Evolutionary conservation across 108 stramenopile genomes (phyloP).

Genomic region (Cylindrotheca fusiformis): DNA sequence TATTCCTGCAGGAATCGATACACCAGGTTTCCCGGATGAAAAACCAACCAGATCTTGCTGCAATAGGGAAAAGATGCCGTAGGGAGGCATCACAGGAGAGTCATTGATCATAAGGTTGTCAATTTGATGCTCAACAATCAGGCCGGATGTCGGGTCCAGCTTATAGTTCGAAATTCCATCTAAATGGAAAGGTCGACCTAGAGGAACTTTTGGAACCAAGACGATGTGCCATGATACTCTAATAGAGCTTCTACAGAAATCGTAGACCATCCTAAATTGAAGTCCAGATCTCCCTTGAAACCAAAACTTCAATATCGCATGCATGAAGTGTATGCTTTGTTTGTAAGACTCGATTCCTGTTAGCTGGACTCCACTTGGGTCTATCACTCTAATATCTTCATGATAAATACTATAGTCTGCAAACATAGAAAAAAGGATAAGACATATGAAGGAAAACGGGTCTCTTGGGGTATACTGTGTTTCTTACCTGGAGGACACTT

Average conservation of each 20-base stretch:
- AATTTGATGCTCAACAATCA: conserved; percentile 71
- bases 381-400: conserved; percentile 48
- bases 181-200: conserved; percentile 54
- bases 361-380: conserved; percentile 63
- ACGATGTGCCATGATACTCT: conserved; percentile 74
- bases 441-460: conserved; percentile 2
- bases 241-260: conserved; percentile 67
- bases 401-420: conserved; percentile 78
- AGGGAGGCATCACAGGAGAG: conserved; percentile 60
- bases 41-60: conserved; percentile 31
- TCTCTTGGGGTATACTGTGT: background rate
- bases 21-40: conserved; percentile 6
- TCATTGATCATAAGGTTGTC: conserved; percentile 77
- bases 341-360: conserved; percentile 68
- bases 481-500: conserved; percentile 60
- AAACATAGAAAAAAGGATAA: conserved; percentile 2
- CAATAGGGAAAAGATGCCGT: conserved; percentile 45
- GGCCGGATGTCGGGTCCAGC: conserved; percentile 55
- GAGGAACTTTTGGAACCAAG: conserved; percentile 57
- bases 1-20: conserved; percentile 18
- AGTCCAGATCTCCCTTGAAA: conserved; percentile 51
- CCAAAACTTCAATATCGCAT: conserved; percentile 54
- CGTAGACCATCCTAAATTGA: conserved; percentile 81
- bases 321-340: conserved; percentile 45
- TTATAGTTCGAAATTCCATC: conserved; percentile 80